Evolutionary conservation across 192 early-diverging fungal genomes (phyloP), one percentile per base, ranked within the genome.

Genomic region (Coemansia aciculifera): DNA sequence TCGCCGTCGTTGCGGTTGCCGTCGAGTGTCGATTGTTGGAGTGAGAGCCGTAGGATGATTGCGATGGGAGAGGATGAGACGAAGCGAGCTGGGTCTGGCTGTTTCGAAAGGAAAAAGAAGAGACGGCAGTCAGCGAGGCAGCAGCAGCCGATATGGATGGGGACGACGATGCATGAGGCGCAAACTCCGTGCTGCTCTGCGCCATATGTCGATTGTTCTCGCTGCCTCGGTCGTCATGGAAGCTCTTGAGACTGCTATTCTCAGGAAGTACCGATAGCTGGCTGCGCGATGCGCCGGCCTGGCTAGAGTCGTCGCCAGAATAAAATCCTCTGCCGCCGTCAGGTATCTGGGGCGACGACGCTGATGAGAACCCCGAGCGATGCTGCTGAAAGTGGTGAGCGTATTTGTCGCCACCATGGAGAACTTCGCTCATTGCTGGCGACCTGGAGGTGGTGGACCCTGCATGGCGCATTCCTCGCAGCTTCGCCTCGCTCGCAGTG

Each of bases 71-170:
- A 52, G 51, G 51, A 52, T 52, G 51, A 52, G 51, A 52, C 51
- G 51, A 52, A 27, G 51, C 51, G n/a, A 52, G 24, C 51, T 52
- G 51, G 3, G 51, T 52, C 51, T 52, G 62, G 73, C 66, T 66
- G 78, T 80, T 80, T 64, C 73, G 39, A 46, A 80, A 80, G 39
- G 78, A 75, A 61, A 80, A 75, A 59, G 78, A 74, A 51, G 78
- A 72, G 29, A 67, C 73, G 19, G 69, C 78, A 11, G 73, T 72
- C 44, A 74, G 64, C 66, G 78, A 75, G 17, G 69, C 69, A 48
- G 78, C 78, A 31, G 73, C 64, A 23, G 63, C 59, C 27, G 78
- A 80, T 46, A 73, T 67, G 9, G 76, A 68, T 67, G 54, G 72
- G 46, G 76, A 69, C 52, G 68, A 72, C 42, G 73, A 75, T 46